A percentile compares a stretch with the other conserved stretches of the same genome.
These are phyloP conservation scores for Lophiotrema nucula DNA, from an alignment of 495 filamentous ascomycete species.

Conservation along the genomic window DNA sequence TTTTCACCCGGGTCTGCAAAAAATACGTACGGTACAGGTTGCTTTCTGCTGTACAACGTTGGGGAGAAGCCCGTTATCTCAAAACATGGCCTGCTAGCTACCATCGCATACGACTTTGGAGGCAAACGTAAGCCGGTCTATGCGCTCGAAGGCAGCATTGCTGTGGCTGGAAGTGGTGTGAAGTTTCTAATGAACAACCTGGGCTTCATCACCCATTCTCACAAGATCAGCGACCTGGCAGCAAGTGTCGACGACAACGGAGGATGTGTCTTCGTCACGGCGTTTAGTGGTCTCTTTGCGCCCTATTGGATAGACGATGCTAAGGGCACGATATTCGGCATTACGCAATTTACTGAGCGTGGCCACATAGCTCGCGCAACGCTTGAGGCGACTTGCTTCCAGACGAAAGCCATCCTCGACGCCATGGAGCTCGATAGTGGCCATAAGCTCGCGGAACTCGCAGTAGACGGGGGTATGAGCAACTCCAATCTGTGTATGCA, in stretches of 20 bases:
- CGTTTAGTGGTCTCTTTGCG: constrained; percentile 92
- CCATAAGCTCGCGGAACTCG: constrained; percentile 70
- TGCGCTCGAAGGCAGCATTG: constrained; percentile 88
- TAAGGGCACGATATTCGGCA: constrained; percentile 87
- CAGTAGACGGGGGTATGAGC: constrained; percentile 93
- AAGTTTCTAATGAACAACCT: constrained; percentile 91
- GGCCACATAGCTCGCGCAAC: constrained; percentile 93
- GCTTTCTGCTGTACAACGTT: constrained; percentile 93
- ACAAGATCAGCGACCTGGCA: constrained; percentile 80
- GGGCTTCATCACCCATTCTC: constrained; percentile 73
- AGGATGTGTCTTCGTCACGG: constrained; percentile 91
- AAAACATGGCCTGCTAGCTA: constrained; percentile 81
- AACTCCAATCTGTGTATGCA: constrained; percentile 96
- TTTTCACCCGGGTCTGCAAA: constrained; percentile 86
- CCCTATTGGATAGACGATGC: constrained; percentile 99
- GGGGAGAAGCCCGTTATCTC: constrained; percentile 89
- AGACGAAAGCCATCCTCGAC: constrained; percentile 90
- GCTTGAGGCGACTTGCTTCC: constrained; percentile 91
- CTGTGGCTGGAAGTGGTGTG: constrained; percentile 85
- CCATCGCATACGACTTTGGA: constrained; percentile 84
- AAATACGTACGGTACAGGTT: constrained; percentile 96
- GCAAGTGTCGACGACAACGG: constrained; percentile 82
- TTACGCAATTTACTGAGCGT: constrained; percentile 85
- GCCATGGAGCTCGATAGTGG: constrained; percentile 92
- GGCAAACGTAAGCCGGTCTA: constrained; percentile 73